These are phyloP conservation scores for Persicaria maculosa DNA, from an alignment of 148 eudicot genomes.

Conservation along the genomic window DNA sequence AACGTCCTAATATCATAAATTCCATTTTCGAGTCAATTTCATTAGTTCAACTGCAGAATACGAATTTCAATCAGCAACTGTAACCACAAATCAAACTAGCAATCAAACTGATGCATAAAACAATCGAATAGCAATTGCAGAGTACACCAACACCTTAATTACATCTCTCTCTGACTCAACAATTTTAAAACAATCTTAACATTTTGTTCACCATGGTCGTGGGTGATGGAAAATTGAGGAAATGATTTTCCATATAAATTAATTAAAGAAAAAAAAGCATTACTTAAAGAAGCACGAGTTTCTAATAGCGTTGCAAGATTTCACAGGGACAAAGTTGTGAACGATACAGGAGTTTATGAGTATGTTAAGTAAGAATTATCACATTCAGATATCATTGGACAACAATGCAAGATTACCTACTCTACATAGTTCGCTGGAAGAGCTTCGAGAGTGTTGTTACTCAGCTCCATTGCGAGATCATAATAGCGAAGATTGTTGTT, in stretches of 20 bases:
- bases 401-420: constrained; percentile 38
- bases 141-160: neutral
- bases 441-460: constrained; percentile 86
- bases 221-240: neutral
- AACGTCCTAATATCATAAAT: too few species aligned
- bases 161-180: neutral
- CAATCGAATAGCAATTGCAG: too few species aligned
- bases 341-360: neutral
- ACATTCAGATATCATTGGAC: neutral
- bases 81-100: too few species aligned
- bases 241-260: neutral
- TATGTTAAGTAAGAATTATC: neutral
- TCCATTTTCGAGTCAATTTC: too few species aligned
- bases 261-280: neutral
- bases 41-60: too few species aligned
- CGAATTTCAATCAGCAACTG: too few species aligned
- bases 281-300: neutral
- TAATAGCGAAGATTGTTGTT: constrained; percentile 94
- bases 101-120: too few species aligned
- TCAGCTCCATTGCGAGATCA: constrained; percentile 95
- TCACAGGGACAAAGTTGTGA: neutral
- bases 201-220: neutral
- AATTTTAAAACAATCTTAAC: neutral
- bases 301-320: neutral
- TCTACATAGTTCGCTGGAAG: constrained; percentile 87